These are phyloP conservation scores for Pichia sp. DNA, from an alignment of 1,139 yeast genomes.

Conservation along the genomic window DNA sequence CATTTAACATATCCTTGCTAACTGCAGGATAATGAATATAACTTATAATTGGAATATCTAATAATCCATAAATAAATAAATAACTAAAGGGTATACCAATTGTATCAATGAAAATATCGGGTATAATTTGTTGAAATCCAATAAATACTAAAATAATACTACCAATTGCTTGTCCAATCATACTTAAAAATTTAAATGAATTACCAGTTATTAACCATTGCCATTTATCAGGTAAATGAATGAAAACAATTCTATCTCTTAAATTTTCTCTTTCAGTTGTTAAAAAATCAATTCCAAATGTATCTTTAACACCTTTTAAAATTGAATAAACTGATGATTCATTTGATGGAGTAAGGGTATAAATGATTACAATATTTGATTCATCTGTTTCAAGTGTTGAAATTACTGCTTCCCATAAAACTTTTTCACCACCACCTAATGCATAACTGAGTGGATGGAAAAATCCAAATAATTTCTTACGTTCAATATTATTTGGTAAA, in stretches of 20 bases:
- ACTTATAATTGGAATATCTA: slow-evolving; percentile 70
- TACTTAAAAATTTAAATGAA: slow-evolving; percentile 75
- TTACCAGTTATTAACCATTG: slow-evolving; percentile 61
- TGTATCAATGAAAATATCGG: slow-evolving; percentile 93
- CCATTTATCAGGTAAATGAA: slow-evolving; percentile 49
- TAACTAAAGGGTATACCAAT: slow-evolving; percentile 90
- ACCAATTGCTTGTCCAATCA: slow-evolving; percentile 85
- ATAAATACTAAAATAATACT: slow-evolving; percentile 62
- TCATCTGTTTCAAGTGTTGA: slow-evolving; percentile 52
- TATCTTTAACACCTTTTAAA: slow-evolving; percentile 48
- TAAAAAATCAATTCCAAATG: slow-evolving; percentile 56
- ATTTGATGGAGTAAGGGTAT: slow-evolving; percentile 46
- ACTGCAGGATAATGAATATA: slow-evolving; percentile 94
- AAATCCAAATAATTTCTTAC: slow-evolving; percentile 62
- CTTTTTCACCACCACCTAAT: slow-evolving; percentile 98
- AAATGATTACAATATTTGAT: slow-evolving; percentile 60
- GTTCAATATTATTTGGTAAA: slow-evolving; percentile 34
- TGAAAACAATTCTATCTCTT: slow-evolving; percentile 54
- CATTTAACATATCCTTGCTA: slow-evolving; percentile 76
- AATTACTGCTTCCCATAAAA: slow-evolving; percentile 88
- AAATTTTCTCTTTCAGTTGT: slow-evolving; percentile 28
- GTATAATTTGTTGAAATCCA: slow-evolving; percentile 63
- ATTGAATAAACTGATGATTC: slow-evolving; percentile 47
- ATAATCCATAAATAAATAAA: slow-evolving; percentile 48
- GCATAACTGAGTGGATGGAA: slow-evolving; percentile 96